A percentile compares a stretch with the other conserved stretches of the same genome.
phyloP scores from a whole-genome alignment of 2,329 filamentous ascomycete genomes.

The Trichoderma asperellum region DNA sequence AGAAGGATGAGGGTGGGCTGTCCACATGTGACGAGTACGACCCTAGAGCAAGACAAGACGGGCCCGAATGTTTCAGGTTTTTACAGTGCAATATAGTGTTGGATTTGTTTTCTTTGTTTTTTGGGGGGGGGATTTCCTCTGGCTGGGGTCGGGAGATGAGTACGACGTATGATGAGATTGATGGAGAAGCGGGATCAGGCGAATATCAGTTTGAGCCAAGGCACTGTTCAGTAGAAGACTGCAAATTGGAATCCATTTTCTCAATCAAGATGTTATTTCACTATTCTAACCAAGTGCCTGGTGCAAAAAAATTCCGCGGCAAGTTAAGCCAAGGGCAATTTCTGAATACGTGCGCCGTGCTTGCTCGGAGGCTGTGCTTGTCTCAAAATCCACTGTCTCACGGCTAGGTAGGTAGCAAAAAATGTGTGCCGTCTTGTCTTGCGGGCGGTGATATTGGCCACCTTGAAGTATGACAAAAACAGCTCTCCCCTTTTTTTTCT shows the following conservation, averaged over 20 bases:
- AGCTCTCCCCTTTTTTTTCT: neutral
- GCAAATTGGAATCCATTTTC: neutral
- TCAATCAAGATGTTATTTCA: neutral
- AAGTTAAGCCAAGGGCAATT: neutral
- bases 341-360: neutral
- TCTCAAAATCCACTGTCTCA: conserved; percentile 16
- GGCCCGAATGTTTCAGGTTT: neutral
- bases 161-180: neutral
- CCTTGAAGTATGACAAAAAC: neutral
- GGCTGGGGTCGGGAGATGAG: neutral
- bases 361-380: conserved; percentile 20
- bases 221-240: no score
- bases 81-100: neutral
- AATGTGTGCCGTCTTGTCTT: neutral
- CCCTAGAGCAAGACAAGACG: neutral
- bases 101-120: neutral
- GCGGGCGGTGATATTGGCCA: neutral
- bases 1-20: neutral
- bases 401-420: neutral
- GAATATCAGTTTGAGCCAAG: neutral
- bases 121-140: neutral
- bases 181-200: neutral
- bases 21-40: neutral
- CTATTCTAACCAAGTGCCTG: neutral
- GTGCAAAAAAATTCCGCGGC: neutral